A percentile compares a stretch with the other conserved stretches of the same genome.
phyloP scores from a whole-genome alignment of 2,329 filamentous ascomycete species.

The Aspergillus awamori region DNA sequence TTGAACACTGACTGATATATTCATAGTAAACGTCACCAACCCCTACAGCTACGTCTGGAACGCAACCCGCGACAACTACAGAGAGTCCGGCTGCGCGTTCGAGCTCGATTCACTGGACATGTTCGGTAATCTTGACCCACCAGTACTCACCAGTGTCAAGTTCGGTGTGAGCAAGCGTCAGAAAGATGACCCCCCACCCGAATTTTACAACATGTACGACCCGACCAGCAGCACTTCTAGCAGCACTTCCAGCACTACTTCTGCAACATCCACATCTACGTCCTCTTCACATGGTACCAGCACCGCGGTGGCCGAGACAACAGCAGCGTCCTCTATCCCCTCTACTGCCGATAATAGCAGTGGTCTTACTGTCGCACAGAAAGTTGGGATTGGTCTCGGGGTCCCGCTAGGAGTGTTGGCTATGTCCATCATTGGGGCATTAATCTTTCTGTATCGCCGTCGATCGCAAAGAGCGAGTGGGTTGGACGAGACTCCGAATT shows the following conservation, averaged over 20 bases:
- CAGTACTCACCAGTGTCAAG: neutral
- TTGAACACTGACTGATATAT: neutral
- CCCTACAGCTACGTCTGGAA: slow-evolving; percentile 11
- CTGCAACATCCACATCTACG: neutral
- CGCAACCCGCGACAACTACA: slow-evolving; percentile 8
- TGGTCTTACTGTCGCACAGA: neutral
- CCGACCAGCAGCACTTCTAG: neutral
- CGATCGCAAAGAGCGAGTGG: no score
- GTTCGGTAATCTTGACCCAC: neutral
- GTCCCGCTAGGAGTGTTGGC: slow-evolving; percentile 5
- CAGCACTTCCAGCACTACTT: neutral
- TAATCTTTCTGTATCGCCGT: neutral
- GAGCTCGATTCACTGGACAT: slow-evolving; percentile 3
- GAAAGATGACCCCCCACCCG: slow-evolving; percentile 3
- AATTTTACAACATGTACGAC: slow-evolving; percentile 7
- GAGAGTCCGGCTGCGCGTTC: slow-evolving; percentile 8
- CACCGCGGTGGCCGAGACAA: neutral
- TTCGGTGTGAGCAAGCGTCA: slow-evolving; percentile 11
- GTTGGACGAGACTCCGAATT: neutral
- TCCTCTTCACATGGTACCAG: no score
- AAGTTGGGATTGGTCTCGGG: slow-evolving; percentile 12
- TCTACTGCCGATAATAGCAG: neutral
- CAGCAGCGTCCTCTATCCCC: neutral
- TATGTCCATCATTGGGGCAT: neutral
- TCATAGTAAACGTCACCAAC: slow-evolving; percentile 5